Percentiles rank a stretch among this genome's conserved stretches.
These are phyloP conservation scores for Zopfia rhizophila DNA, from an alignment of 2,329 filamentous ascomycete genomes.

Conservation along the genomic window DNA sequence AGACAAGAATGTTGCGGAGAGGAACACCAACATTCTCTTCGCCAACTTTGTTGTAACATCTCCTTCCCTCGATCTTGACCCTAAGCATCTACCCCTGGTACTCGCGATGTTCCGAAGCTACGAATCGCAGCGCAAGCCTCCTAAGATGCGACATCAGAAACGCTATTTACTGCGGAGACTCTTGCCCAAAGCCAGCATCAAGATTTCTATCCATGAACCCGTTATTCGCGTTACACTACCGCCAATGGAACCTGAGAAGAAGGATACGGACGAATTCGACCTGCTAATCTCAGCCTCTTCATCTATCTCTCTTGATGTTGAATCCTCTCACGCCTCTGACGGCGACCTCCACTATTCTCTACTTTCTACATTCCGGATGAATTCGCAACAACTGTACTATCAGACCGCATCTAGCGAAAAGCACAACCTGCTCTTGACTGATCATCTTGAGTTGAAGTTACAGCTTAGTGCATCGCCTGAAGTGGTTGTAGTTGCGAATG, in stretches of 20 bases:
- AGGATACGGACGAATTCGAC: slow-evolving; percentile 84
- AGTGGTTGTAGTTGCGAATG: slow-evolving; percentile 81
- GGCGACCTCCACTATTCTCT: slow-evolving; percentile 89
- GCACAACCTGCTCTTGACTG: slow-evolving; percentile 87
- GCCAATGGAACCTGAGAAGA: slow-evolving; percentile 69
- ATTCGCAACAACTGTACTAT: slow-evolving; percentile 92
- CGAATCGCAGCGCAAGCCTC: slow-evolving; percentile 36
- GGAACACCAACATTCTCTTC: slow-evolving; percentile 95
- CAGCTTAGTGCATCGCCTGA: slow-evolving; percentile 88
- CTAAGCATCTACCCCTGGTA: slow-evolving; percentile 87
- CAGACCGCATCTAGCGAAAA: slow-evolving; percentile 85
- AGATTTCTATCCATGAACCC: slow-evolving; percentile 95
- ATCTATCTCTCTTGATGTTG: slow-evolving; percentile 89
- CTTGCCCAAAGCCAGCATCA: slow-evolving; percentile 91
- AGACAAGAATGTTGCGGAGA: slow-evolving; percentile 77
- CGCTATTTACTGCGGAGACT: slow-evolving; percentile 83
- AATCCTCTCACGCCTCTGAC: slow-evolving; percentile 91
- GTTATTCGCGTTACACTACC: slow-evolving; percentile 90
- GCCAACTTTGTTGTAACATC: slow-evolving; percentile 97
- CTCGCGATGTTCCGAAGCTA: slow-evolving; percentile 75
- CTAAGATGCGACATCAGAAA: slow-evolving; percentile 52
- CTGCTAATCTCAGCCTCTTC: slow-evolving; percentile 95
- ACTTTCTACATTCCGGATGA: slow-evolving; percentile 81
- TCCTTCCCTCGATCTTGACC: slow-evolving; percentile 91
- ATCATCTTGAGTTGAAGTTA: slow-evolving; percentile 86